A percentile compares a stretch with the other conserved stretches of the same genome.
Conservation (phyloP, 225 moss, liverwort and hornwort species). For the Pseudisothecium myosuroides region DNA sequence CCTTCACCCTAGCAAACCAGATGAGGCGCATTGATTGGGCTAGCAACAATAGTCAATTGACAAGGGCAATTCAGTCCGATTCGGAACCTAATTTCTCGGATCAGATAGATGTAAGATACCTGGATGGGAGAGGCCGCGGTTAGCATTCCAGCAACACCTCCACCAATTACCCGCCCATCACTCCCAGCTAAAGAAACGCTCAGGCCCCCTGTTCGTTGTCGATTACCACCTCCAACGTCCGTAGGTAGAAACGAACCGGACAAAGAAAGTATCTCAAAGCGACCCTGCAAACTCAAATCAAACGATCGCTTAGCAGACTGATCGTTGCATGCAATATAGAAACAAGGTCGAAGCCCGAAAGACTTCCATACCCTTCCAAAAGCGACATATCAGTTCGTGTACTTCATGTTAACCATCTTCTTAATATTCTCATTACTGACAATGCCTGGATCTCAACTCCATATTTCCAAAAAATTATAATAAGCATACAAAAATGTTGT, state of each 20-base stretch:
- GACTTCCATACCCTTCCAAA: background rate
- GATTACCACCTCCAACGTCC: slow-evolving; percentile 59
- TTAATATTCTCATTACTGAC: background rate
- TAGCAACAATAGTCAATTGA: background rate
- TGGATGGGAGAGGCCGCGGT: slow-evolving; percentile 95
- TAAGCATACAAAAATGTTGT: background rate
- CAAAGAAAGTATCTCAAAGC: slow-evolving; percentile 90
- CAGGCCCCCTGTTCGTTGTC: slow-evolving; percentile 83
- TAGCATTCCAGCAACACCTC: slow-evolving; percentile 91
- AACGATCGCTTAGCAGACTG: background rate
- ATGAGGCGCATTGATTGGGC: background rate
- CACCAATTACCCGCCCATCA: slow-evolving; percentile 93
- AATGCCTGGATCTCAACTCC: background rate
- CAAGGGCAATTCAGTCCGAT: background rate
- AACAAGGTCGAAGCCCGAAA: background rate
- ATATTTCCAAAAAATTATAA: background rate
- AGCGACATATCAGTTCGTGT: background rate
- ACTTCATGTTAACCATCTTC: background rate
- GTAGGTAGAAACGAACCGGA: slow-evolving; percentile 83
- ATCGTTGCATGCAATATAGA: background rate
- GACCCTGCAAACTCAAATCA: slow-evolving; percentile 53
- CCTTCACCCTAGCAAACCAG: background rate
- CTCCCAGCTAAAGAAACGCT: slow-evolving; percentile 89
- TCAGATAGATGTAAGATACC: slow-evolving; percentile 23
- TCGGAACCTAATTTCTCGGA: background rate